phyloP scores from a whole-genome alignment of 2,329 filamentous ascomycete genomes.

The Orbilia quercus region DNA sequence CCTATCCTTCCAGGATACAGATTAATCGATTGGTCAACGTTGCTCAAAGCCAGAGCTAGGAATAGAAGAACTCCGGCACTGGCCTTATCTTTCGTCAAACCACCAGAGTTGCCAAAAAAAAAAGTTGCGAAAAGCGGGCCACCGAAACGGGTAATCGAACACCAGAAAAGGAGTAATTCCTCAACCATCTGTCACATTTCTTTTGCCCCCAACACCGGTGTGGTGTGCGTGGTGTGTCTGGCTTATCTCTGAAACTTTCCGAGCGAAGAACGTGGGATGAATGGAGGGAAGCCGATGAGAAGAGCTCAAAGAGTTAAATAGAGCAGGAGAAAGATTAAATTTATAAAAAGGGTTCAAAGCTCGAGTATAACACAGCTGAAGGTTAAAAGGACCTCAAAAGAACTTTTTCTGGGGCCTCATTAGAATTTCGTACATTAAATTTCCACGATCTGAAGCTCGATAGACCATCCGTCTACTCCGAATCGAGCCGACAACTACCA shows the following conservation, averaged over 20 bases:
- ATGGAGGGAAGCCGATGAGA: conserved; percentile 10
- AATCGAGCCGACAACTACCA: background rate
- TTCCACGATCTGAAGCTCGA: background rate
- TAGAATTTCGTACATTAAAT: background rate
- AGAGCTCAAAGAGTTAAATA: conserved; percentile 51
- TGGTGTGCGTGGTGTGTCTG: conserved; percentile 10
- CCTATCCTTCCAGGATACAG: conserved; percentile 25
- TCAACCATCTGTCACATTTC: background rate
- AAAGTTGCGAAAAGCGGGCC: conserved; percentile 3
- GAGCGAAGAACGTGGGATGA: conserved; percentile 52
- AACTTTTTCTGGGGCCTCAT: conserved; percentile 4
- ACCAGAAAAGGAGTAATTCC: conserved; percentile 11
- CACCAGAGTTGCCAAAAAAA: background rate
- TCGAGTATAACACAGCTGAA: background rate
- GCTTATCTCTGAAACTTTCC: conserved; percentile 56
- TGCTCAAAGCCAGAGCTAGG: conserved; percentile 1
- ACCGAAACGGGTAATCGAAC: conserved; percentile 25
- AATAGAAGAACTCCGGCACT: conserved; percentile 9
- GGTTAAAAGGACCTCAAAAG: conserved; percentile 39
- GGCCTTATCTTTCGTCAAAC: conserved; percentile 29
- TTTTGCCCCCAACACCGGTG: conserved; percentile 38
- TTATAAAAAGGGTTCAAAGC: conserved; percentile 16
- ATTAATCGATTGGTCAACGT: conserved; percentile 44
- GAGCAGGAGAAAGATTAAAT: conserved; percentile 50
- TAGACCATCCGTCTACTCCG: background rate